Base-by-base conservation (phyloP, 208 protist species). In the Acanthamoeba lugdunensis region DNA sequence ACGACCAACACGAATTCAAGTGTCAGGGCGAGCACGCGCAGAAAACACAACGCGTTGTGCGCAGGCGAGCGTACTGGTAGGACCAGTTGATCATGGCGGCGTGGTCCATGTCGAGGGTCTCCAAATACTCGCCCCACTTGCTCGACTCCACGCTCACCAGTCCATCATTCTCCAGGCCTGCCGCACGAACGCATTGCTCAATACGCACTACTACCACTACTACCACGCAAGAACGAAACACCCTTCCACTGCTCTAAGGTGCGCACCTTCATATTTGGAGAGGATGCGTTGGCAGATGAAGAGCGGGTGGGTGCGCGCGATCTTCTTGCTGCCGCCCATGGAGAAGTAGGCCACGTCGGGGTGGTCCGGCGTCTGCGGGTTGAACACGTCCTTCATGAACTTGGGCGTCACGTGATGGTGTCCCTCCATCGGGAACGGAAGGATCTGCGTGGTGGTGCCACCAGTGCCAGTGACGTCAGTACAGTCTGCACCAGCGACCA, bases 21-120 rank as follows among this genome's bases (percentile, higher is more conserved):
- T 11, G 65, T 37, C 65, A 73, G 30, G 7, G 23, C 65, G 23
- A n/a, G 23, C 9, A 1, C 9, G 25, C 14, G 8, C 23, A 14
- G n/a, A 58, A 58, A 21, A 58, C 14, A 58, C 18, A 8, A 21
- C 2, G 2, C 4, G 54, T 58, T 13, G 54, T 1, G 54, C 18
- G 14, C 14, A 21, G 65, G 9, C 16, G 21, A n/a, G 13, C 65
- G 65, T 73, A 73, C 65, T 37, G 71, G 30, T 79, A 79, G 28
- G 71, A 79, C 71, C 71, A 79, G 71, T 79, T 79, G 71, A 79
- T 79, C 71, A 79, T 79, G 28, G 71, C 71, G 37, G 71, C 71
- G 71, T 79, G 71, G 37, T 79, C 71, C 13, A 79, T 37, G 37
- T 79, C 71, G 71, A 79, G 71, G 37, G 71, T 79, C 33, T 79